These are phyloP conservation scores for Ophiosphaerella herpotricha DNA, from an alignment of 2,329 filamentous ascomycete genomes.

Conservation along the genomic window DNA sequence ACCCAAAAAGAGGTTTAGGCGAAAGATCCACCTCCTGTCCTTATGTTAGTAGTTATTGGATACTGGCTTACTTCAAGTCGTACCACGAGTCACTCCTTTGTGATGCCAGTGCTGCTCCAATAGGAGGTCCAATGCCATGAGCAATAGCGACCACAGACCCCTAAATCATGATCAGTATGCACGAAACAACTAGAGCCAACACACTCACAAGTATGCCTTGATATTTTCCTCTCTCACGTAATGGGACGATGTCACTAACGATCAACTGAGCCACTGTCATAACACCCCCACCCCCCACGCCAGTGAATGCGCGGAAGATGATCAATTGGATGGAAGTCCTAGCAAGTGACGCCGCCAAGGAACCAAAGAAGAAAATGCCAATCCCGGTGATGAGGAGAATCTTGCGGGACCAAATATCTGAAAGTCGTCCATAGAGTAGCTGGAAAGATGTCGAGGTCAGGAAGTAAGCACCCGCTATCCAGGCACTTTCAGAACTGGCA, in stretches of 20 bases:
- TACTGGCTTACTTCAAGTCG: neutral
- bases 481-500: constrained; percentile 56
- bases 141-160: constrained; percentile 40
- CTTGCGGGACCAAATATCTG: constrained; percentile 61
- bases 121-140: constrained; percentile 32
- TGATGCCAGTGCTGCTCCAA: constrained; percentile 32
- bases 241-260: constrained; percentile 44
- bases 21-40: constrained; percentile 25
- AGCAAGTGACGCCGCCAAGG: constrained; percentile 60
- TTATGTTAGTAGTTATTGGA: neutral
- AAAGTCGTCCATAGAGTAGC: constrained; percentile 66
- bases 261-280: constrained; percentile 49
- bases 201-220: constrained; percentile 37
- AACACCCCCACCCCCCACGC: constrained; percentile 67
- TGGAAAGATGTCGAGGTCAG: constrained; percentile 67
- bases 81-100: constrained; percentile 23
- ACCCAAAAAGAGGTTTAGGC: constrained; percentile 44
- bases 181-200: neutral
- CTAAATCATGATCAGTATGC: constrained; percentile 18
- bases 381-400: constrained; percentile 55
- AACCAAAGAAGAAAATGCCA: constrained; percentile 57
- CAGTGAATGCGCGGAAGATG: constrained; percentile 63
- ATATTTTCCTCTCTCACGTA: constrained; percentile 47
- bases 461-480: constrained; percentile 60
- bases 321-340: constrained; percentile 60